These are phyloP conservation scores for Pseudogymnoascus sp. DNA, from an alignment of 2,329 filamentous ascomycete genomes.

Conservation along the genomic window DNA sequence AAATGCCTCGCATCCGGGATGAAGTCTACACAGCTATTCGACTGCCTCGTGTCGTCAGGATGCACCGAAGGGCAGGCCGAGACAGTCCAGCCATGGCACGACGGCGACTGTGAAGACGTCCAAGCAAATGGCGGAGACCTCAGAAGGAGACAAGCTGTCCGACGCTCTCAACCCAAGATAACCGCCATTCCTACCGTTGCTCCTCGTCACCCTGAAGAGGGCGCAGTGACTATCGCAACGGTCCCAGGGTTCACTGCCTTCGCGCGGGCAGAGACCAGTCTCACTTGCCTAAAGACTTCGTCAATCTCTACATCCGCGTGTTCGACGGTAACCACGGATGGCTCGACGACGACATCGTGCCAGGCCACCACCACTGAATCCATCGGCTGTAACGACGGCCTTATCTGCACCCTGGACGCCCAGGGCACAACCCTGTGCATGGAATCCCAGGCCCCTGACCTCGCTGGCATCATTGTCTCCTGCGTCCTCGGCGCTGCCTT, in stretches of 20 bases:
- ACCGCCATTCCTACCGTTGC: background rate
- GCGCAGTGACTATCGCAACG: background rate
- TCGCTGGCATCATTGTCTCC: background rate
- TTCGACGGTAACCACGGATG: background rate
- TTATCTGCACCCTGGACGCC: background rate
- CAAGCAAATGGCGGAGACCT: background rate
- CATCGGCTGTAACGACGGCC: background rate
- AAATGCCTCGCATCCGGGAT: background rate
- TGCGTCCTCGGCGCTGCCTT: background rate
- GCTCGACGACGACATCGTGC: background rate
- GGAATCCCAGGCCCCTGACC: background rate
- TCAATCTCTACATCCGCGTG: background rate
- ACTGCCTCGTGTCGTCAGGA: background rate
- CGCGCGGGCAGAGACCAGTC: background rate
- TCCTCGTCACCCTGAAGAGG: background rate
- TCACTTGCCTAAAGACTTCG: background rate
- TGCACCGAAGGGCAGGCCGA: background rate
- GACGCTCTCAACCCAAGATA: background rate
- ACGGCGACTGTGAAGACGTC: background rate
- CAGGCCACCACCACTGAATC: background rate
- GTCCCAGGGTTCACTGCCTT: background rate
- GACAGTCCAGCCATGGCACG: background rate
- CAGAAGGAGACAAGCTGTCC: background rate
- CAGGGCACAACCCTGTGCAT: background rate
- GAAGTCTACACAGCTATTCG: background rate